Evolutionary conservation across 1,284 basidiomycete genomes (phyloP).

Genomic region (Malassezia sympodialis): DNA sequence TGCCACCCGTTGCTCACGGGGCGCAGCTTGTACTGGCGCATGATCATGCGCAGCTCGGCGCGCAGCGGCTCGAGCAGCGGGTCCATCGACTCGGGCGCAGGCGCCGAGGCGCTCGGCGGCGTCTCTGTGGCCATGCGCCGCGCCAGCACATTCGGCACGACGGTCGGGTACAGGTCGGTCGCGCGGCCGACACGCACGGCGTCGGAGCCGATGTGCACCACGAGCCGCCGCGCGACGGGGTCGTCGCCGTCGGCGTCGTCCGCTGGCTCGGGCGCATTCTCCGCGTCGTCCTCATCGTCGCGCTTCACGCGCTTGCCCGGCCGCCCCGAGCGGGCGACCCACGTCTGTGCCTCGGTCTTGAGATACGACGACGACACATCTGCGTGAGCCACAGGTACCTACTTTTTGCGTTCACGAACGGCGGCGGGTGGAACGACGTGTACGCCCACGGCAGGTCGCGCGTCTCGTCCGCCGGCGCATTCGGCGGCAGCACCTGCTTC

Average conservation of each 20-base stretch:
- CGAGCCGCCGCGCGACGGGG: constrained; percentile 52
- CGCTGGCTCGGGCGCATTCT: constrained; percentile 4
- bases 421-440: constrained; percentile 37
- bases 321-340: constrained; percentile 27
- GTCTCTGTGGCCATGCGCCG: constrained; percentile 20
- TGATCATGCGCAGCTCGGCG: constrained; percentile 41
- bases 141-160: constrained; percentile 69
- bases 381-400: constrained; percentile 11
- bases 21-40: constrained; percentile 45
- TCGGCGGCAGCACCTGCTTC: constrained; percentile 34
- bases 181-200: constrained; percentile 77
- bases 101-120: constrained; percentile 2
- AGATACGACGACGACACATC: constrained; percentile 42
- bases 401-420: constrained; percentile 44
- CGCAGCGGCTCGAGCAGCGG: constrained; percentile 37
- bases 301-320: constrained; percentile 10
- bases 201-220: constrained; percentile 88
- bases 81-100: neutral
- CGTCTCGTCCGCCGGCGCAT: constrained; percentile 27
- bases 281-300: constrained; percentile 22
- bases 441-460: constrained; percentile 34
- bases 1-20: constrained; percentile 39
- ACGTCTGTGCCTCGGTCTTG: constrained; percentile 43
- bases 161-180: constrained; percentile 68
- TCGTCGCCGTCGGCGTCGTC: constrained; percentile 19